Evolutionary conservation across 169 alveolate species (phyloP).

Genomic region (Cryptosporidium sp.): DNA sequence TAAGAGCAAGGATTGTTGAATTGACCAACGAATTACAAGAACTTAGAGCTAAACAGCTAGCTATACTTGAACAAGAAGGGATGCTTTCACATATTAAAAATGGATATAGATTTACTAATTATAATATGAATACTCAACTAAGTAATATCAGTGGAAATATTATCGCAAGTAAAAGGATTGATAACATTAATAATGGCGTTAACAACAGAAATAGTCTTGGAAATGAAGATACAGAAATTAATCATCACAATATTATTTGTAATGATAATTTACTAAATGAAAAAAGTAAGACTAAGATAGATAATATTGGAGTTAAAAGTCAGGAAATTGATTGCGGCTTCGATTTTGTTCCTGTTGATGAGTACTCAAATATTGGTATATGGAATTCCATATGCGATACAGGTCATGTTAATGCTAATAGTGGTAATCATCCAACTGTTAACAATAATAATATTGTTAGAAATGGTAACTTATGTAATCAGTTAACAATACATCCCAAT

Average conservation of each 20-base stretch:
- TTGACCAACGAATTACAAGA: constrained; percentile 68
- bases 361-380: constrained; percentile 36
- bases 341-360: constrained; percentile 53
- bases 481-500: constrained; percentile 28
- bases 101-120: constrained; percentile 27
- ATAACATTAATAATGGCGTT: not conserved
- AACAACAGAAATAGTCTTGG: constrained; percentile 11
- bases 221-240: constrained; percentile 31
- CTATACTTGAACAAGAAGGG: constrained; percentile 38
- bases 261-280: constrained; percentile 10
- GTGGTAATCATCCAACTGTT: not conserved
- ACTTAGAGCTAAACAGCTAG: not conserved
- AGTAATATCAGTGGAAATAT: constrained; percentile 4
- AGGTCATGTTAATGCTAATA: not conserved
- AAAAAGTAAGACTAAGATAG: constrained; percentile 49
- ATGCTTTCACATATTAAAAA: constrained; percentile 47
- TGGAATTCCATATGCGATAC: constrained; percentile 59
- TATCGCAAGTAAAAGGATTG: constrained; percentile 2
- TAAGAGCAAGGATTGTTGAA: constrained; percentile 54
- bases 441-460: constrained; percentile 13
- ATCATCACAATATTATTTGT: constrained; percentile 17
- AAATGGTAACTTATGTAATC: constrained; percentile 4
- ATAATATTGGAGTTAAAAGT: constrained; percentile 24
- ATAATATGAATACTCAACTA: constrained; percentile 14
- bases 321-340: constrained; percentile 72